These are phyloP conservation scores for Protea cynaroides DNA, from an alignment of 164 flowering plant species.

Conservation along the genomic window DNA sequence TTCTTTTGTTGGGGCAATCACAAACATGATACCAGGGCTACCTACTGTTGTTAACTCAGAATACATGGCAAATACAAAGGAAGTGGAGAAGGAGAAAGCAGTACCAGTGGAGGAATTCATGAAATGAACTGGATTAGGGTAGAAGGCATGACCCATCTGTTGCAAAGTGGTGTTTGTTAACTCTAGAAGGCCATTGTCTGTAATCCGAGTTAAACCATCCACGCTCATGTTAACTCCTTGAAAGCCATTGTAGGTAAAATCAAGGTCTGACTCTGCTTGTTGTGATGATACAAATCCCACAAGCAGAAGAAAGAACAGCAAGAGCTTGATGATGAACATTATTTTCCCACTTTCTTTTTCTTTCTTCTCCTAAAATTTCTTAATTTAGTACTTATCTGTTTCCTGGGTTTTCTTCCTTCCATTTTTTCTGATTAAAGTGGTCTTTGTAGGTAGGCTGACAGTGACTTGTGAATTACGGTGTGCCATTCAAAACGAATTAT, in stretches of 20 bases:
- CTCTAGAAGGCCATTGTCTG: conserved; percentile 13
- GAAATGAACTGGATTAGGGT: conserved; percentile 11
- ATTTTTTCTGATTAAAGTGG: too few species aligned
- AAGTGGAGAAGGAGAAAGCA: conserved; percentile 7
- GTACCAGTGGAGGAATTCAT: not conserved
- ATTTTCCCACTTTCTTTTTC: too few species aligned
- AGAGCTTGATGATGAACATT: conserved; percentile 7
- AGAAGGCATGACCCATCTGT: conserved; percentile 18
- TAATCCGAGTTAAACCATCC: conserved; percentile 19
- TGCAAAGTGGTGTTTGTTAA: conserved; percentile 16
- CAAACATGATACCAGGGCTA: not conserved
- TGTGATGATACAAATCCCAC: not conserved
- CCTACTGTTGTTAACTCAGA: not conserved
- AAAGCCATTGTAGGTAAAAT: conserved; percentile 21
- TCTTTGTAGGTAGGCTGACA: too few species aligned
- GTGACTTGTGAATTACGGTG: too few species aligned
- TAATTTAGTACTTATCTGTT: too few species aligned
- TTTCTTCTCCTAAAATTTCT: too few species aligned
- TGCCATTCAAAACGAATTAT: too few species aligned
- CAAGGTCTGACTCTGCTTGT: not conserved
- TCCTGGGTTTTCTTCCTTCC: too few species aligned
- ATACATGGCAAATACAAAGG: conserved; percentile 5
- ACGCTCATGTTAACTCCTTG: conserved; percentile 17
- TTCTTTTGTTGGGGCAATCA: not conserved
- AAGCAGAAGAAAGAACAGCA: not conserved